A percentile compares a stretch with the other conserved stretches of the same genome.
These are phyloP conservation scores for Fusarium decemcellulare DNA, from an alignment of 2,329 filamentous ascomycete genomes.

Conservation along the genomic window DNA sequence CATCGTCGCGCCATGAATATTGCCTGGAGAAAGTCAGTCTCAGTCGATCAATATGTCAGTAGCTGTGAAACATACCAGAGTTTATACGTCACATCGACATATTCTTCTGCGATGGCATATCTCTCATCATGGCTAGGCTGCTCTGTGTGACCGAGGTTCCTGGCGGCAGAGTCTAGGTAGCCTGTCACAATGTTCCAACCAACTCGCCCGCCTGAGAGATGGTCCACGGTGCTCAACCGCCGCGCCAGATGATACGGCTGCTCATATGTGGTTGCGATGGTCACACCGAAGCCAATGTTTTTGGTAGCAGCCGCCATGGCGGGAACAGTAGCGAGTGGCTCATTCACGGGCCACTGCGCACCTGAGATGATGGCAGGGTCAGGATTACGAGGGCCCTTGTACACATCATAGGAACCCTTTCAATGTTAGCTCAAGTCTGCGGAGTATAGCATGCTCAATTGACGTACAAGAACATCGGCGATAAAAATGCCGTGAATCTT, in stretches of 20 bases:
- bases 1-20: slow-evolving; percentile 72
- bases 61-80: slow-evolving; percentile 63
- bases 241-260: slow-evolving; percentile 77
- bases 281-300: slow-evolving; percentile 78
- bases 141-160: slow-evolving; percentile 71
- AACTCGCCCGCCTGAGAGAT: slow-evolving; percentile 73
- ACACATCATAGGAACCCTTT: slow-evolving; percentile 77
- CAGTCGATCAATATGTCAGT: neutral
- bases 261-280: slow-evolving; percentile 77
- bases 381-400: slow-evolving; percentile 66
- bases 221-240: slow-evolving; percentile 76
- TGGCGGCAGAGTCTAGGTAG: slow-evolving; percentile 76
- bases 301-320: slow-evolving; percentile 78
- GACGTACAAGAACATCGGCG: slow-evolving; percentile 66
- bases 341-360: slow-evolving; percentile 80
- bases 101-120: slow-evolving; percentile 73
- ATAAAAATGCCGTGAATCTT: slow-evolving; percentile 78
- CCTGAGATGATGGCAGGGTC: slow-evolving; percentile 72
- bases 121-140: slow-evolving; percentile 66
- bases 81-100: slow-evolving; percentile 71
- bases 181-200: slow-evolving; percentile 73
- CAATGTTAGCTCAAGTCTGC: neutral
- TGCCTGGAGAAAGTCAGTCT: slow-evolving; percentile 43
- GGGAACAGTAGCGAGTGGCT: slow-evolving; percentile 72
- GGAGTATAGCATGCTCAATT: no score